Evolutionary conservation across 352 stramenopile species (phyloP).

Genomic region (Phytophthora tubulina): DNA sequence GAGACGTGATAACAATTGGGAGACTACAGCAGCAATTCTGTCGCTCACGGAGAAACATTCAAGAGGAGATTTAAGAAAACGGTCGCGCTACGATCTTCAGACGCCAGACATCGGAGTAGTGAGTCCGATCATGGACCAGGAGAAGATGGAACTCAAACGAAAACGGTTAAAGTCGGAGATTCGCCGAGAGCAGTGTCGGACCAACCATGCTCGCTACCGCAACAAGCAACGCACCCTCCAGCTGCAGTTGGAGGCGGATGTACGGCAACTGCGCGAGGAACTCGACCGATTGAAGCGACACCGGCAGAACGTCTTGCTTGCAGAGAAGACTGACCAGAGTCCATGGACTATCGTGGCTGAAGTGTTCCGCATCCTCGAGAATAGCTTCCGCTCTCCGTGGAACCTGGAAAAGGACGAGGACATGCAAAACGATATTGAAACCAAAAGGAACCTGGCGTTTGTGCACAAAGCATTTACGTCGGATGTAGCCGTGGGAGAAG

Average conservation of each 20-base stretch:
- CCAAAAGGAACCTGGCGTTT: background rate
- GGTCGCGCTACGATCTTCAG: background rate
- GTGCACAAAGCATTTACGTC: background rate
- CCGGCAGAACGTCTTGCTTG: background rate
- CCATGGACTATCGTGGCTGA: slow-evolving; percentile 6
- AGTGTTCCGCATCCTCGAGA: slow-evolving; percentile 4
- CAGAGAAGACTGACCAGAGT: background rate
- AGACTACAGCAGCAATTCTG: background rate
- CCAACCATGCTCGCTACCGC: slow-evolving; percentile 5
- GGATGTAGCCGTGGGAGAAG: background rate
- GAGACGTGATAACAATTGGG: background rate
- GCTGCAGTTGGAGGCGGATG: background rate
- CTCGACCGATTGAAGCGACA: background rate
- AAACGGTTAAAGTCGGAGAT: background rate
- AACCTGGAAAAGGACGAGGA: background rate
- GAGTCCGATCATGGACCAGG: background rate
- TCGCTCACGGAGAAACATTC: background rate
- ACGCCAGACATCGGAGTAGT: background rate
- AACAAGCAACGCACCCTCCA: slow-evolving; percentile 9
- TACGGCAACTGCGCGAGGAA: background rate
- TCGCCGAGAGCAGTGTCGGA: slow-evolving; percentile 6
- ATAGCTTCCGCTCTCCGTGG: slow-evolving; percentile 3
- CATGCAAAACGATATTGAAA: slow-evolving; percentile 3
- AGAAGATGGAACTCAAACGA: background rate
- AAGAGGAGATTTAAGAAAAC: background rate